Evolutionary conservation across 139 green algal genomes (phyloP), one percentile per base, ranked within the genome.

Genomic region (Auxenochlorella pyrenoidosa): DNA sequence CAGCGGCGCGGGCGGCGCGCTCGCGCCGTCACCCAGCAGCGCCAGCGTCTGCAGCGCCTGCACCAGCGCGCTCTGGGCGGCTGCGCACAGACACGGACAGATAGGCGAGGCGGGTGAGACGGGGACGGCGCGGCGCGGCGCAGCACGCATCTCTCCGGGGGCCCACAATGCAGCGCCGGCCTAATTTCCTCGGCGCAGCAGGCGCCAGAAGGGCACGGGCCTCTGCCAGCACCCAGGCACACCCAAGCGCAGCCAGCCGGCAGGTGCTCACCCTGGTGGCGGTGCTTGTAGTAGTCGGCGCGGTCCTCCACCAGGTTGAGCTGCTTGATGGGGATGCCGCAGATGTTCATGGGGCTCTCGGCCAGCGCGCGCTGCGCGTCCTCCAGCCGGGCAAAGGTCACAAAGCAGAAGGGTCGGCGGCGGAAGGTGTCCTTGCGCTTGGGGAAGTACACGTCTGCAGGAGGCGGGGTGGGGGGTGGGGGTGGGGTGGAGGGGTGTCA

Each of bases 391-490:
- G 13, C 44, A 43, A 92, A 92, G 13, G 90, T 90, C 19, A 92
- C 90, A 76, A 92, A 92, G 87, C 90, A 92, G 68, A 91, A 92
- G 60, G 87, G 87, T 13, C 87, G 87, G 75, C 90, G 82, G 36
- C 87, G 87, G 44, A 90, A 83, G 32, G 87, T 91, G 59, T 90
- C 85, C 83, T 89, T 89, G 79, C 90, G 83, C 59, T 85, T 78
- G 28, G 90, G 90, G 43, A 92, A 92, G 84, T 92, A 92, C 16
- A 92, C 90, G 40, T 92, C 90, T 43, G 87, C 16, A 13, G 54
- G 28, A 59, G 58, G n/a, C 16, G 0, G 19, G 30, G 58, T 8
- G 8, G 0, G 5, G 30, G 28, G 40, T 44, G 38, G 40, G 0
- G 26, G 77, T 3, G 19, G n/a, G 54, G 19, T 30, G 36, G 58